These are phyloP conservation scores for Dendryphion nanum DNA, from an alignment of 2,329 filamentous ascomycete genomes.

Conservation along the genomic window DNA sequence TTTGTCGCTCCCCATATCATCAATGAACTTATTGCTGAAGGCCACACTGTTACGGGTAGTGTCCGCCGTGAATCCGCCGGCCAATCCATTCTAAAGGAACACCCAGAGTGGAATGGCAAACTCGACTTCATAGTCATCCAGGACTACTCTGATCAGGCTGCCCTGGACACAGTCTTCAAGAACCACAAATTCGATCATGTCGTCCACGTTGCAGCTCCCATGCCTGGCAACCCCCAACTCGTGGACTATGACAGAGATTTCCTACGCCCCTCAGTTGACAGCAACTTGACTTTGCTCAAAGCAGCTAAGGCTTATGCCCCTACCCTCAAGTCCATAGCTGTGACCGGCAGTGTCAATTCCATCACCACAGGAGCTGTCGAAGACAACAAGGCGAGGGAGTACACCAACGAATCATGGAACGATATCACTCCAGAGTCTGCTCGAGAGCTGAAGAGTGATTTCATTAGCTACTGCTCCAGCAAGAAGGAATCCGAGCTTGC, in stretches of 20 bases:
- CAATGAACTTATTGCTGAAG: constrained; percentile 10
- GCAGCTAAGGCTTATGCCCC: constrained; percentile 22
- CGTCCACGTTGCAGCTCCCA: constrained; percentile 30
- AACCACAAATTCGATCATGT: constrained; percentile 28
- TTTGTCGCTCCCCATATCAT: constrained; percentile 15
- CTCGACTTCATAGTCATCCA: constrained; percentile 29
- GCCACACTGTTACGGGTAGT: constrained; percentile 16
- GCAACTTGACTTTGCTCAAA: constrained; percentile 25
- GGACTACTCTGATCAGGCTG: constrained; percentile 21
- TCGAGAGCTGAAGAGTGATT: constrained; percentile 31
- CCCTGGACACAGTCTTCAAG: constrained; percentile 27
- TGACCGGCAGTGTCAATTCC: constrained; percentile 28
- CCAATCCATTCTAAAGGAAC: constrained; percentile 10
- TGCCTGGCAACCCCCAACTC: constrained; percentile 20
- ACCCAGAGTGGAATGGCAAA: constrained; percentile 27
- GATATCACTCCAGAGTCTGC: constrained; percentile 45
- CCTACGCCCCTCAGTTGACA: constrained; percentile 24
- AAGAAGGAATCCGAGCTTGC: constrained; percentile 56
- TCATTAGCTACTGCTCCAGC: constrained; percentile 54
- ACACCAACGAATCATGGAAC: too few species aligned
- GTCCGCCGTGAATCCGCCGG: constrained; percentile 13
- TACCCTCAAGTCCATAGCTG: constrained; percentile 26
- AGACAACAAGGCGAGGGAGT: constrained; percentile 14
- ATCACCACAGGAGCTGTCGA: constrained; percentile 19
- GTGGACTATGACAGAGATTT: constrained; percentile 31